phyloP scores from a whole-genome alignment of 148 eudicot genomes.

The Silene uniflora region DNA sequence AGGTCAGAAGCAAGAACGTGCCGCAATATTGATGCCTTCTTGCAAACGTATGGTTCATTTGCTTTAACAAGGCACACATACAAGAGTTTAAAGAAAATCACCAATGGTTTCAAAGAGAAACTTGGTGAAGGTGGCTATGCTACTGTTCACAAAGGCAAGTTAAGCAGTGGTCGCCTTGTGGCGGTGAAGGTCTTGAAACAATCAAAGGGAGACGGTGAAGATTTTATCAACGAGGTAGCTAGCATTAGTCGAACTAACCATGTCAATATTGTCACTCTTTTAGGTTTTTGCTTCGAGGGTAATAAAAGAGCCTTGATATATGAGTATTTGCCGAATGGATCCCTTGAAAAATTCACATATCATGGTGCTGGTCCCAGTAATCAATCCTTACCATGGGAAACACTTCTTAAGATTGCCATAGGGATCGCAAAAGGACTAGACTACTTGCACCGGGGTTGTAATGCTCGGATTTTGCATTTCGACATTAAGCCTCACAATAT shows the following conservation, averaged over 20 bases:
- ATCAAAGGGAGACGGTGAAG: conserved; percentile 27
- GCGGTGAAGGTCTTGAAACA: conserved; percentile 27
- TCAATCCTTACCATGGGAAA: not conserved
- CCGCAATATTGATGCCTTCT: not conserved
- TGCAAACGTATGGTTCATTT: not conserved
- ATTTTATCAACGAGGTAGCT: conserved; percentile 25
- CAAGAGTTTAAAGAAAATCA: not conserved
- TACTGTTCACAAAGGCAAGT: conserved; percentile 26
- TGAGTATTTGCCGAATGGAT: conserved; percentile 27
- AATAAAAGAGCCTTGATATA: too few species aligned
- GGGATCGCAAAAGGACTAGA: conserved; percentile 4
- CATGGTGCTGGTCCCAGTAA: not conserved
- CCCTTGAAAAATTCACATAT: conserved; percentile 18
- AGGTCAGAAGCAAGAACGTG: not conserved
- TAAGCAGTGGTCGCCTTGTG: conserved; percentile 16
- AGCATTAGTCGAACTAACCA: conserved; percentile 2
- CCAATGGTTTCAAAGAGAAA: not conserved
- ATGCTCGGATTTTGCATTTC: conserved; percentile 9
- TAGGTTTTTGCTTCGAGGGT: too few species aligned
- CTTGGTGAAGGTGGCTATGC: conserved; percentile 14
- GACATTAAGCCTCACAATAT: too few species aligned
- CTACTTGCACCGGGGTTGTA: conserved; percentile 2
- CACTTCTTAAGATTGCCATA: not conserved
- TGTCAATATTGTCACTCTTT: too few species aligned
- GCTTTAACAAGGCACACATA: conserved; percentile 4